Evolutionary conservation across 164 flowering plant species (phyloP).

Genomic region (Stephania japonica): DNA sequence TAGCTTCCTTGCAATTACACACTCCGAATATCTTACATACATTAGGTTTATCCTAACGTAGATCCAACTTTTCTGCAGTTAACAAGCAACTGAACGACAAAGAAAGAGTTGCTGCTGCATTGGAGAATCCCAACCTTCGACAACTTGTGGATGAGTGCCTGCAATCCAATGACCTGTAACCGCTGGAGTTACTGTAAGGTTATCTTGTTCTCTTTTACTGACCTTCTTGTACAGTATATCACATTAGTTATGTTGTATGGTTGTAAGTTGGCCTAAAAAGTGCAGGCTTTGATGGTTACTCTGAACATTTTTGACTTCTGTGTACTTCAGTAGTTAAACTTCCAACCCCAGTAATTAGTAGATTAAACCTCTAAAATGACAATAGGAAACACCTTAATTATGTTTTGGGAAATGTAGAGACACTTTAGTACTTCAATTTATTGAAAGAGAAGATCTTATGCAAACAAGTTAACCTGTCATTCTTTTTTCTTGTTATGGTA

Average conservation of each 20-base stretch:
- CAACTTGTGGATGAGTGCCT: constrained; percentile 93
- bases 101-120: constrained; percentile 90
- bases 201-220: neutral
- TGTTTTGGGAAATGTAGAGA: neutral
- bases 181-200: neutral
- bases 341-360: neutral
- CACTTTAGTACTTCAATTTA: neutral
- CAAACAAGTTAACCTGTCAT: neutral
- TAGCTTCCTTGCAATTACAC: no score
- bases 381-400: neutral
- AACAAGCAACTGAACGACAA: constrained; percentile 93
- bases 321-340: neutral
- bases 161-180: constrained; percentile 61
- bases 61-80: constrained; percentile 33
- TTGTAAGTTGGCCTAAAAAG: neutral
- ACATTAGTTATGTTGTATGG: neutral
- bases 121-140: constrained; percentile 91
- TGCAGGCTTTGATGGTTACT: neutral
- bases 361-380: neutral
- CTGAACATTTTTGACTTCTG: neutral
- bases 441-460: neutral
- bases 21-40: no score
- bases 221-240: neutral
- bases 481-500: no score
- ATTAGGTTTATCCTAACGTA: no score